phyloP scores from a whole-genome alignment of 805 yeast genomes.

The Candida verbasci region DNA sequence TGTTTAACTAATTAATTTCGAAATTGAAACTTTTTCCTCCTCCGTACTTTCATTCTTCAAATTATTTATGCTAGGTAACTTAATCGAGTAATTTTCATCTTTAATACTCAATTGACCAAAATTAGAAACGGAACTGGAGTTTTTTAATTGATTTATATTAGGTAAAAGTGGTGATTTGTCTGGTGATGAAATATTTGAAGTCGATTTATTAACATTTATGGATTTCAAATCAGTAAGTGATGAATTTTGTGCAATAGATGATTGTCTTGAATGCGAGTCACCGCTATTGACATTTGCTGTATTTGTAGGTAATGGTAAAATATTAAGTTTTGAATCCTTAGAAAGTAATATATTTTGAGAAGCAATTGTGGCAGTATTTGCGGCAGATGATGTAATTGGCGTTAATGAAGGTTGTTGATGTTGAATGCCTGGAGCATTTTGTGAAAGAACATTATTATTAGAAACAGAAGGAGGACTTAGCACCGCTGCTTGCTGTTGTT shows the following conservation, averaged over 20 bases:
- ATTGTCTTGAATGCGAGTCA: conserved; percentile 2
- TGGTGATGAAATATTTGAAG: conserved; percentile 4
- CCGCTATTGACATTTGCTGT: background rate
- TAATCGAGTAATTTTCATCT: conserved; percentile 5
- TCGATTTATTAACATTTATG: background rate
- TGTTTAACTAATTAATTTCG: conserved; percentile 8
- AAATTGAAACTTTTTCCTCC: conserved; percentile 9
- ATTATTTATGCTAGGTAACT: conserved; percentile 7
- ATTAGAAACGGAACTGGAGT: conserved; percentile 2
- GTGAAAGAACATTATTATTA: background rate
- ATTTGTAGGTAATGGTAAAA: conserved; percentile 5
- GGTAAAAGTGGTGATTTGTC: conserved; percentile 11
- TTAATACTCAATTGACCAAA: conserved; percentile 5
- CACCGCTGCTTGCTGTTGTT: conserved; percentile 15
- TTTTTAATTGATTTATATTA: conserved; percentile 4
- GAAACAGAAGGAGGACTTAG: conserved; percentile 11
- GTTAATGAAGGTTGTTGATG: conserved; percentile 7
- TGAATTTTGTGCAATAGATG: background rate
- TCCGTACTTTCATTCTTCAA: conserved; percentile 2
- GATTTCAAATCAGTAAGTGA: conserved; percentile 7
- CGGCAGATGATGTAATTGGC: conserved; percentile 9
- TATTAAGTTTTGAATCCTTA: background rate
- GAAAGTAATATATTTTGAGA: conserved; percentile 5
- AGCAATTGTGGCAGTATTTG: conserved; percentile 9
- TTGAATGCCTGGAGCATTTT: conserved; percentile 3